A percentile compares a stretch with the other conserved stretches of the same genome.
Evolutionary conservation across 2,329 filamentous ascomycete species (phyloP).

Genomic region (Fusarium sublunatum): DNA sequence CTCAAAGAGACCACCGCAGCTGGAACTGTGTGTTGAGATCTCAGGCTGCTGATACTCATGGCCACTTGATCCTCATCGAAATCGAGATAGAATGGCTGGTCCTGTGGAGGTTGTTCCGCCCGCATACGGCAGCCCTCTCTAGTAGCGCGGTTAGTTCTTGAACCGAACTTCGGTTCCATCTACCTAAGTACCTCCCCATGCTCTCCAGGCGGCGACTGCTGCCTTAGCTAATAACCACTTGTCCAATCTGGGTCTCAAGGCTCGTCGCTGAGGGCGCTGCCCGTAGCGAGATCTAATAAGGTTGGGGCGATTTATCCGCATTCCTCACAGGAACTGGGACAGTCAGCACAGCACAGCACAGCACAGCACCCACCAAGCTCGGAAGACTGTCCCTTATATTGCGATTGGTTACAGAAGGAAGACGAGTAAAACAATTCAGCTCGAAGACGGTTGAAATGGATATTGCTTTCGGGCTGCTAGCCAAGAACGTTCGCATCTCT

Average conservation of each 20-base stretch:
- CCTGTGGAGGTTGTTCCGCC: constrained; percentile 33
- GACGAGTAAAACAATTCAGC: neutral
- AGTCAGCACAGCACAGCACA: neutral
- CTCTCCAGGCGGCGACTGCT: constrained; percentile 19
- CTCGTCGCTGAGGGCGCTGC: constrained; percentile 45
- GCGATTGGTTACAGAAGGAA: neutral
- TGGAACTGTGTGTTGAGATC: neutral
- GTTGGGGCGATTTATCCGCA: constrained; percentile 36
- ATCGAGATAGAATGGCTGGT: constrained; percentile 30
- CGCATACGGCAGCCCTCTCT: constrained; percentile 37
- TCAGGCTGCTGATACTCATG: neutral
- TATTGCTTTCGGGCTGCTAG: neutral
- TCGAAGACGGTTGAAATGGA: neutral
- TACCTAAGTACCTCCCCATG: constrained; percentile 19
- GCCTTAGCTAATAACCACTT: constrained; percentile 28
- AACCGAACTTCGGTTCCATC: constrained; percentile 14
- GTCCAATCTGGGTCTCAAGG: constrained; percentile 26
- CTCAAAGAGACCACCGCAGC: constrained; percentile 19
- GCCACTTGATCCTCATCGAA: constrained; percentile 7
- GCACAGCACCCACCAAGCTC: neutral
- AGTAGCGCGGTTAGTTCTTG: constrained; percentile 23
- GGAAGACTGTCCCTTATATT: neutral
- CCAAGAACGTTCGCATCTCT: neutral
- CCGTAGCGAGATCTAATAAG: constrained; percentile 30
- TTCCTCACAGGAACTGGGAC: constrained; percentile 20